These are phyloP conservation scores for Candida maris DNA, from an alignment of 805 yeast genomes.

Conservation along the genomic window DNA sequence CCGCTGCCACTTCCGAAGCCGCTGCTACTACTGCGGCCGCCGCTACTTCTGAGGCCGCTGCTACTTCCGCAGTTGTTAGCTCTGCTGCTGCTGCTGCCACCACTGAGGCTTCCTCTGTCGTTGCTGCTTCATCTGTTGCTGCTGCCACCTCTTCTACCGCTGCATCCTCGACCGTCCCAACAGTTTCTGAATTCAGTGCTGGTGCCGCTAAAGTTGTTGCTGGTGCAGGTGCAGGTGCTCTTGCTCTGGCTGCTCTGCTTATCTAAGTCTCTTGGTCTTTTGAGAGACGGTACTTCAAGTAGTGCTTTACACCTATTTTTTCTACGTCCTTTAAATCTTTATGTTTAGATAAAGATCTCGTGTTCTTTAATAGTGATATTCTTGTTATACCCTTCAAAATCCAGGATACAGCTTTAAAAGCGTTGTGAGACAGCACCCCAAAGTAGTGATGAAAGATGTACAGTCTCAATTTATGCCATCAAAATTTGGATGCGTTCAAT, in stretches of 20 bases:
- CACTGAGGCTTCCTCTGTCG: conserved; percentile 5
- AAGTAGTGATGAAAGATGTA: too few species aligned
- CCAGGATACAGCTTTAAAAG: too few species aligned
- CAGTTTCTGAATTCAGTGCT: conserved; percentile 5
- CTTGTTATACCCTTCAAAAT: too few species aligned
- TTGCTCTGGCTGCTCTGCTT: conserved; percentile 20
- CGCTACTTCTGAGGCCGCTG: conserved; percentile 6
- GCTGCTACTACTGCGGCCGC: conserved; percentile 22
- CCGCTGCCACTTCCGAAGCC: conserved; percentile 4
- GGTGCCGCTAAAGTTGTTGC: conserved; percentile 18
- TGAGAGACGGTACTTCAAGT: too few species aligned
- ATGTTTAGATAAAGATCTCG: too few species aligned
- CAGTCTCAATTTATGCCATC: too few species aligned
- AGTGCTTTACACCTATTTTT: too few species aligned
- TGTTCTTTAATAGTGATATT: too few species aligned
- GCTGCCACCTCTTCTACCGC: conserved; percentile 4
- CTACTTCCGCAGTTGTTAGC: conserved; percentile 4
- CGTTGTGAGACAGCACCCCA: too few species aligned
- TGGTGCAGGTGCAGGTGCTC: conserved; percentile 21
- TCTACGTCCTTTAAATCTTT: too few species aligned
- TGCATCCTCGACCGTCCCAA: conserved; percentile 3
- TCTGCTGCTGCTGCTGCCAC: conserved; percentile 5
- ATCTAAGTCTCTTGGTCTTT: too few species aligned
- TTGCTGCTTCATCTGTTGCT: conserved; percentile 5
- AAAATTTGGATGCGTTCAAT: too few species aligned